These are phyloP conservation scores for Pseudogymnoascus sp. DNA, from an alignment of 2,329 filamentous ascomycete species.

Conservation along the genomic window DNA sequence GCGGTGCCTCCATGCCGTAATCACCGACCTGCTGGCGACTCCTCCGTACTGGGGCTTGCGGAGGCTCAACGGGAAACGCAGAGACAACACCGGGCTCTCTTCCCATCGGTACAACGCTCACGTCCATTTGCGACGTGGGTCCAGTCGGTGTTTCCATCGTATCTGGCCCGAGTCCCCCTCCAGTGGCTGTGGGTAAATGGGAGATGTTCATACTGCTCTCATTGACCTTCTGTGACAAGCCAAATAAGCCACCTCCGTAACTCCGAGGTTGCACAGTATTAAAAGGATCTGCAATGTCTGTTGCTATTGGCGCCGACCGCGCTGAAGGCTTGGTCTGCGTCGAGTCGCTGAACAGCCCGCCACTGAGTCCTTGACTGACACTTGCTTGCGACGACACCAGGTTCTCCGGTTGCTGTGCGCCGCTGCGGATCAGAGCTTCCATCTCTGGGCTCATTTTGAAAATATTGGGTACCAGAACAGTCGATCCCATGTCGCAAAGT, in stretches of 20 bases:
- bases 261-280: slow-evolving; percentile 24
- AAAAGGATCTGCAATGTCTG: slow-evolving; percentile 28
- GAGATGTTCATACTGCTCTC: slow-evolving; percentile 30
- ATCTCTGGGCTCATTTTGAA: slow-evolving; percentile 69
- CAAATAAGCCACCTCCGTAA: slow-evolving; percentile 27
- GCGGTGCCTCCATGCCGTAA: slow-evolving; percentile 27
- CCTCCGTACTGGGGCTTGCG: slow-evolving; percentile 39
- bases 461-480: slow-evolving; percentile 74
- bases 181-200: slow-evolving; percentile 26
- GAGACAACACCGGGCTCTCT: slow-evolving; percentile 23
- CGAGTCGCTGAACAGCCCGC: slow-evolving; percentile 17
- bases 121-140: slow-evolving; percentile 36
- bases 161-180: slow-evolving; percentile 38
- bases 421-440: slow-evolving; percentile 38
- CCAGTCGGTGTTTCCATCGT: slow-evolving; percentile 56
- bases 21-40: slow-evolving; percentile 27
- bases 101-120: slow-evolving; percentile 22
- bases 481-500: slow-evolving; percentile 79
- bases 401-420: slow-evolving; percentile 12
- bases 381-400: neutral
- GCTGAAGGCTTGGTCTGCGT: slow-evolving; percentile 22
- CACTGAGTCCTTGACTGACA: slow-evolving; percentile 33
- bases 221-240: slow-evolving; percentile 28
- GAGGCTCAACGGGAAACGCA: slow-evolving; percentile 34
- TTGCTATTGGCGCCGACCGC: slow-evolving; percentile 21